Base-by-base conservation (phyloP, 495 filamentous ascomycete genomes). In the Jackrogersella multiformis region DNA sequence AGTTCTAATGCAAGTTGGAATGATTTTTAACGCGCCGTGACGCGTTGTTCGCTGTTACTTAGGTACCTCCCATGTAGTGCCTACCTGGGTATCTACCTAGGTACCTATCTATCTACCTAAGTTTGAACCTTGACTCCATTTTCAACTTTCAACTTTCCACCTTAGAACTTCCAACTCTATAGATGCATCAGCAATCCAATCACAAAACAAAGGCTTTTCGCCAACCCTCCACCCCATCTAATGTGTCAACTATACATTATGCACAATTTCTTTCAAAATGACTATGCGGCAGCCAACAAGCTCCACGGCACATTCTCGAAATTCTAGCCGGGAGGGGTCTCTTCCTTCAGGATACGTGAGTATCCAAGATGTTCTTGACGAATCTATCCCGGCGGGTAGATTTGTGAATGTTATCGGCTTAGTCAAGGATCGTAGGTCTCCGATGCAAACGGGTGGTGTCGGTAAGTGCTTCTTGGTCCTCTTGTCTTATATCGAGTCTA, bases 341-440 rank as follows among this genome's bases (percentile, higher is more conserved):
- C 71, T 78, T 24, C 80, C 80, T n/a, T 24, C 68, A 1, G 56
- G 70, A 10, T 78, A 76, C 58, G 61, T 44, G 7, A 52, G 24
- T 9, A 69, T 84, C 23, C 48, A 53, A 8, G 70, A 75, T 30
- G 69, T 80, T 35, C 57, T 77, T 12, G 74, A 80, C 1, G 49
- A 53, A 57, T 46, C 28, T 45, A 2, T 49, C 21, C 45, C 58
- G 0, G 12, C 57, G 3, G 77, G 78, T 4, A 55, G 15, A 2
- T 59, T 85, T 2, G 73, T 83, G n/a, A 79, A 71, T 62, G 77
- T 85, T 30, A 76, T 85, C 24, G 84, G 84, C 23, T 44, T 85
- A 18, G 76, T 85, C 0, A 81, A 73, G 36, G 86, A 89, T 48
- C 77, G 73, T 45, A 79, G 77, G 35, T 63, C 72, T 4, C 81